These are phyloP conservation scores for Leccinum longicurvipes DNA, from an alignment of 768 basidiomycete genomes.

Conservation along the genomic window DNA sequence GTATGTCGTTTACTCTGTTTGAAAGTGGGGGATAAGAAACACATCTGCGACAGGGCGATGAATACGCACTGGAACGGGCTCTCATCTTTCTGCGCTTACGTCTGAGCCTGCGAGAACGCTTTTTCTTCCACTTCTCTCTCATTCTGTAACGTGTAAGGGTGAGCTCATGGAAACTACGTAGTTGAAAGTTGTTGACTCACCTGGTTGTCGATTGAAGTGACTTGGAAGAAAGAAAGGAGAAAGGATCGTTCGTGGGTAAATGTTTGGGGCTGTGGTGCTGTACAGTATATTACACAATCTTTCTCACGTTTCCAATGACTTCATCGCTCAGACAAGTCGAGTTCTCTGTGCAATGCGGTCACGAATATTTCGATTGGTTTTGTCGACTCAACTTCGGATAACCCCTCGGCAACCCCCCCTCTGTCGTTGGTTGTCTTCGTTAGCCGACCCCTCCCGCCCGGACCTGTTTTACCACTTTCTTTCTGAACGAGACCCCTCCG, in stretches of 20 bases:
- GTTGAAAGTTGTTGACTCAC: constrained; percentile 11
- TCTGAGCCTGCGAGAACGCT: constrained; percentile 88
- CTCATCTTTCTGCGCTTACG: constrained; percentile 97
- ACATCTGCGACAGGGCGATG: not conserved
- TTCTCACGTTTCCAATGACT: constrained; percentile 15
- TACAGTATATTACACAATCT: constrained; percentile 32
- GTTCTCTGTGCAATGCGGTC: constrained; percentile 7
- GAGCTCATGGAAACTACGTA: not conserved
- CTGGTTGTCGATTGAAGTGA: constrained; percentile 31
- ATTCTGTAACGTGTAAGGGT: constrained; percentile 42
- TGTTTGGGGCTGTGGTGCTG: constrained; percentile 34
- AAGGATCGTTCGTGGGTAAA: constrained; percentile 13
- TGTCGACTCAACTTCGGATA: not conserved
- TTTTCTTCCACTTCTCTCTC: constrained; percentile 99
- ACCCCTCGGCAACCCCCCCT: constrained; percentile 6
- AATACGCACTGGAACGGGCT: constrained; percentile 82
- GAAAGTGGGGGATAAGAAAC: not conserved
- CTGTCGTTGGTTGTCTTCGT: constrained; percentile 16
- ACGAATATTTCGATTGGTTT: constrained; percentile 5
- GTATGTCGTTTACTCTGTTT: constrained; percentile 36
- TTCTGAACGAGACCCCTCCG: constrained; percentile 41
- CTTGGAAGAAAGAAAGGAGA: constrained; percentile 20
- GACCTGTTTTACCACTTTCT: constrained; percentile 73
- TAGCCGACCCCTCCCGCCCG: constrained; percentile 56
- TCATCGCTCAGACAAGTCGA: constrained; percentile 2